These are phyloP conservation scores for Taphrina betulina DNA, from an alignment of 1,139 yeast species.

Conservation along the genomic window DNA sequence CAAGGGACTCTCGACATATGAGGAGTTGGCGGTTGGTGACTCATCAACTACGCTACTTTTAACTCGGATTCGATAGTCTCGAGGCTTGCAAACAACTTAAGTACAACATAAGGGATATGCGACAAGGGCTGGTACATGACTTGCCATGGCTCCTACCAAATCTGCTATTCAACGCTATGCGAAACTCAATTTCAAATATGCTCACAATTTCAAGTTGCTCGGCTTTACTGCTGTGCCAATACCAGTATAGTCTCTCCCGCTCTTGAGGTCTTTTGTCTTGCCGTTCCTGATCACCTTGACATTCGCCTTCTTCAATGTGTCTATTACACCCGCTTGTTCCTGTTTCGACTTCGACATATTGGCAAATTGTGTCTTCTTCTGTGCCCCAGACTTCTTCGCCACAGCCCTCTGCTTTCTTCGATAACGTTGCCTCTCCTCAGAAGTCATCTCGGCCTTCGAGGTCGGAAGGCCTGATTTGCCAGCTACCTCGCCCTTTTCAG, in stretches of 20 bases:
- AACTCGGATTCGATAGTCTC: no score
- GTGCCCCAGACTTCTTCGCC: conserved; percentile 42
- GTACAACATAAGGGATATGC: no score
- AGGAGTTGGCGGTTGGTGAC: no score
- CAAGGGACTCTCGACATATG: no score
- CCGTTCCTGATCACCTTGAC: conserved; percentile 81
- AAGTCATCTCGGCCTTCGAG: conserved; percentile 76
- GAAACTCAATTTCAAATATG: no score
- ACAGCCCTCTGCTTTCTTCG: conserved; percentile 71
- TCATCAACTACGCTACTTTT: no score
- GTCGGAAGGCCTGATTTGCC: conserved; percentile 79
- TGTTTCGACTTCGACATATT: conserved; percentile 27
- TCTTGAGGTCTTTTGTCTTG: conserved; percentile 68
- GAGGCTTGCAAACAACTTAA: no score
- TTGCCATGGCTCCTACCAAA: no score
- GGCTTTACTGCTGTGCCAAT: conserved; percentile 26
- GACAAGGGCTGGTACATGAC: no score
- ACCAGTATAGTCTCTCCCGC: conserved; percentile 57
- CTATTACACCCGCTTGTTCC: conserved; percentile 50
- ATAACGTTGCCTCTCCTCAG: conserved; percentile 87
- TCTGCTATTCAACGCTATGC: no score
- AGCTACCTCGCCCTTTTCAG: conserved; percentile 58
- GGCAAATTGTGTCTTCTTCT: conserved; percentile 56
- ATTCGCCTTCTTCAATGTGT: conserved; percentile 71
- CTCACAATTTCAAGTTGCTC: conserved; percentile 10